phyloP scores from a whole-genome alignment of 164 flowering plant genomes.

The Magnolia changhungtana region DNA sequence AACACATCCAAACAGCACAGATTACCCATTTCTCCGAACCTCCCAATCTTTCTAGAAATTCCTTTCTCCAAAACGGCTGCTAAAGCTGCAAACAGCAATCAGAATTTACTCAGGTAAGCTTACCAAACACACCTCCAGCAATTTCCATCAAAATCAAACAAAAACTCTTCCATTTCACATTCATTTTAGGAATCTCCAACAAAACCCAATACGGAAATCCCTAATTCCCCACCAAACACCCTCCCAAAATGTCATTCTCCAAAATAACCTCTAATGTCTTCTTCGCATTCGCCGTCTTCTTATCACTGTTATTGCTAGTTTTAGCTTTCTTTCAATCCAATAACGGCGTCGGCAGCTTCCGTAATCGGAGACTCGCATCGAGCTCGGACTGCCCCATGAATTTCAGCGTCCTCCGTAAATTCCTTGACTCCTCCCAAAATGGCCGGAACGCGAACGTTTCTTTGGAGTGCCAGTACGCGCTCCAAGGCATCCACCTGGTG shows the following conservation, averaged over 20 bases:
- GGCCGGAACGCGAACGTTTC: background rate
- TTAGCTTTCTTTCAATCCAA: background rate
- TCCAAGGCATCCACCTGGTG: conserved; percentile 43
- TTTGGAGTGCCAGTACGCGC: conserved; percentile 30
- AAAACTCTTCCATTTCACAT: background rate
- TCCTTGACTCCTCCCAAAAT: conserved; percentile 13
- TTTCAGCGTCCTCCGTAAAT: conserved; percentile 28
- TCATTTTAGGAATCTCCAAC: background rate
- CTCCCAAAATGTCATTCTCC: background rate
- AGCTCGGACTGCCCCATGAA: conserved; percentile 38
- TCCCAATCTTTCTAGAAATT: background rate
- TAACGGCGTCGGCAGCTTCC: background rate
- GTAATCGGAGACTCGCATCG: conserved; percentile 5
- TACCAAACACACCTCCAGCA: background rate
- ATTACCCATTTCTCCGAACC: background rate
- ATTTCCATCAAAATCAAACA: too few relatives aligned
- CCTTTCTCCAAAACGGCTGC: background rate
- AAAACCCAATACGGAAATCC: background rate
- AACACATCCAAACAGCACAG: background rate
- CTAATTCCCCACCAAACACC: background rate
- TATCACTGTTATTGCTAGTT: background rate
- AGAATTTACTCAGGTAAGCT: background rate
- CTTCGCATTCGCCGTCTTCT: background rate
- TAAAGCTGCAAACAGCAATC: background rate
- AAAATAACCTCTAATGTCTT: background rate